Evolutionary conservation across 805 yeast species (phyloP).

Genomic region (Aciculoconidium aculeatum): DNA sequence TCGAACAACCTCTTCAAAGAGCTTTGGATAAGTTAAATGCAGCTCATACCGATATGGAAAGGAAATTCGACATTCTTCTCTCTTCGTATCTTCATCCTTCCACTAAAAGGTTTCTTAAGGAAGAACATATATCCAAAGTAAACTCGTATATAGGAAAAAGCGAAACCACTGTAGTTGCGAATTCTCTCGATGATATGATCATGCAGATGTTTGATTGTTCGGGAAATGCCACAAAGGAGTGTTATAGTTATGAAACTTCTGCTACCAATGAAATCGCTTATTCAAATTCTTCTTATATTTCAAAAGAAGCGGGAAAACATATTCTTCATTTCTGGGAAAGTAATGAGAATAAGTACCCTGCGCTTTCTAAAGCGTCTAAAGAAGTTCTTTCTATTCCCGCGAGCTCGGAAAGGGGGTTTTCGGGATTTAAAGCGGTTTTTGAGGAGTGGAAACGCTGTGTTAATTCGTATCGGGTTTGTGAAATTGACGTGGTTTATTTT

Average conservation of each 20-base stretch:
- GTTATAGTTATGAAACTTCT: constrained; percentile 20
- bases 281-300: constrained; percentile 6
- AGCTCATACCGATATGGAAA: constrained; percentile 11
- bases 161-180: no score
- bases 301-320: constrained; percentile 13
- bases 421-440: no score
- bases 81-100: constrained; percentile 20
- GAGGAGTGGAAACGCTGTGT: no score
- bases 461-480: constrained; percentile 8
- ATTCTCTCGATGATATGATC: constrained; percentile 18
- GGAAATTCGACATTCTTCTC: constrained; percentile 10
- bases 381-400: constrained; percentile 11
- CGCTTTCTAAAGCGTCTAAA: constrained; percentile 11
- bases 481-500: constrained; percentile 12
- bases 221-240: constrained; percentile 21
- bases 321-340: constrained; percentile 17
- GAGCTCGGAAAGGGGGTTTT: no score
- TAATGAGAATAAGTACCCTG: constrained; percentile 12
- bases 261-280: constrained; percentile 12
- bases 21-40: constrained; percentile 7
- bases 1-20: constrained; percentile 6
- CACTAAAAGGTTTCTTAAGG: constrained; percentile 16
- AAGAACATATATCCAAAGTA: constrained; percentile 9
- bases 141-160: constrained; percentile 8
- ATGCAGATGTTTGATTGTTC: constrained; percentile 22